A percentile compares a stretch with the other conserved stretches of the same genome.
These are phyloP conservation scores for Lyophyllum atratum DNA, from an alignment of 768 basidiomycete species.

Conservation along the genomic window DNA sequence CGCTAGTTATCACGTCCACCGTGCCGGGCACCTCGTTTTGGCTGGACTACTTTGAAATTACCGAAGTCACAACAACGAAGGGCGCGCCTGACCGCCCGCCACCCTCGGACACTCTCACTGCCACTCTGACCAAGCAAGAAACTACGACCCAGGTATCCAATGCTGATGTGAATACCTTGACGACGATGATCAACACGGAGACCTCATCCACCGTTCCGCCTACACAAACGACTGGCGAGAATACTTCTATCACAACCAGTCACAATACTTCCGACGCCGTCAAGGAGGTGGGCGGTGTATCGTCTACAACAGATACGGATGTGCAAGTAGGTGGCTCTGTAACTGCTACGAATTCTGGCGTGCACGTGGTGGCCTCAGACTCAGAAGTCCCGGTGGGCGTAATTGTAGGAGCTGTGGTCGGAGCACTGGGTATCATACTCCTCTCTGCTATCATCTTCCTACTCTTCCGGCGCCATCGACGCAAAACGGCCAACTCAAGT, in stretches of 20 bases:
- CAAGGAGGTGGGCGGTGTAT: background rate
- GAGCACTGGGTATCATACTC: background rate
- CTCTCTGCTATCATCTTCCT: background rate
- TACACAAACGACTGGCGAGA: too few relatives aligned
- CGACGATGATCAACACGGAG: background rate
- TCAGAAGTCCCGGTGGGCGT: background rate
- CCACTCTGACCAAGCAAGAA: too few relatives aligned
- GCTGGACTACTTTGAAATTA: slow-evolving; percentile 15
- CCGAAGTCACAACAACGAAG: background rate
- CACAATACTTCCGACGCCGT: too few relatives aligned
- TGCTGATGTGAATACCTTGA: too few relatives aligned
- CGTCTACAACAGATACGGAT: background rate
- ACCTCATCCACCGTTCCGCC: background rate
- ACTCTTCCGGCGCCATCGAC: background rate
- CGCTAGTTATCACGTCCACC: slow-evolving; percentile 20
- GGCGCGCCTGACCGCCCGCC: too few relatives aligned
- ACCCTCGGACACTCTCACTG: too few relatives aligned
- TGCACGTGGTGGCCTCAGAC: background rate
- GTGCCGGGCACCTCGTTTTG: slow-evolving; percentile 12
- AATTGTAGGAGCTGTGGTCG: background rate
- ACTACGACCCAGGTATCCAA: too few relatives aligned
- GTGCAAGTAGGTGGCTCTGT: background rate
- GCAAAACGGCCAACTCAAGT: background rate
- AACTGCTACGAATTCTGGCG: background rate
- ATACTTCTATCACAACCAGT: background rate